Evolutionary conservation across 148 eudicot species (phyloP), one percentile per base, ranked within the genome.

Genomic region (Rhododendron simsii): DNA sequence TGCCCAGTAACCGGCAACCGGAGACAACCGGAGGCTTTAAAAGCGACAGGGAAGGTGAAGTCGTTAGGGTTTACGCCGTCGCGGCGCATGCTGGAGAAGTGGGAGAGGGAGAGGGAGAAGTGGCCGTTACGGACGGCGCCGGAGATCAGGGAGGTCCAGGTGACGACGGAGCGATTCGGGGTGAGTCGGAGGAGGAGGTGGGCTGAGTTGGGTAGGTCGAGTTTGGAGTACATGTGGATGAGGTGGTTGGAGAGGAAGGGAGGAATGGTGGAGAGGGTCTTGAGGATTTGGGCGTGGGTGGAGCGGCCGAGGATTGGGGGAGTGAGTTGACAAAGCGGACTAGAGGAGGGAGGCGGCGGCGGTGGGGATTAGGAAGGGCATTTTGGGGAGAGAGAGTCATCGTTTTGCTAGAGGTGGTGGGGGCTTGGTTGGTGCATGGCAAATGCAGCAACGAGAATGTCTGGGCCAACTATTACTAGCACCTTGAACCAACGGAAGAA

Each of bases 161-260:
- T 87, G 87, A 93, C 94, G 84, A 92, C 96, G 84, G 91, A 92
- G 63, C 91, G 92, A 71, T 80, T 15, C 7, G 94, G 88, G 18
- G 88, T 75, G 85, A 91, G 91, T 18, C 82, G 82, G 85, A 93
- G 91, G 82, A 92, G 81, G 76, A 89, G 91, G 33, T 82, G 86
- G 37, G 95, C 95, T 18, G 89, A 88, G 88, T 84, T 39, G 73
- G 86, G 86, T 10, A 87, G 87, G 87, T 92, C 92, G 86, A 93
- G 96, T 87, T 92, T 93, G 74, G 96, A 88, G 89, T 93, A 93
- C 90, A 92, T 87, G 92, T 88, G 88, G 86, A 93, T 69, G 80
- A 93, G 92, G 84, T 92, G 93, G 90, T 92, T 92, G 35, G 90
- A 63, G 78, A 91, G 90, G 84, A 86, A 82, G 0, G 88, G 61